These are phyloP conservation scores for Penicillium verhagenii DNA, from an alignment of 495 filamentous ascomycete genomes.

Conservation along the genomic window DNA sequence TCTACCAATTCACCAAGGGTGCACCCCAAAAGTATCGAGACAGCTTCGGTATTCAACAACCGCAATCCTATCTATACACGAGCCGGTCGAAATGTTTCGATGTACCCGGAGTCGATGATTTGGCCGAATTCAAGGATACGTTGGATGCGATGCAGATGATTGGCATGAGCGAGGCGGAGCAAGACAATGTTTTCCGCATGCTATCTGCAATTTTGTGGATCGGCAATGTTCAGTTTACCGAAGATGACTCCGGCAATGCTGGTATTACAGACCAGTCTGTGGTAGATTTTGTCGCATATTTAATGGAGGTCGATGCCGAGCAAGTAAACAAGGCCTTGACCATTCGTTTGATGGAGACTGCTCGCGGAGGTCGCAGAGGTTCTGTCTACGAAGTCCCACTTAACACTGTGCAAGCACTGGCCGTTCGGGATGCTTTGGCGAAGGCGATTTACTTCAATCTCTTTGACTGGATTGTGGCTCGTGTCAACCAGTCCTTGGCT, in stretches of 20 bases:
- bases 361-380: slow-evolving; percentile 74
- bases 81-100: slow-evolving; percentile 91
- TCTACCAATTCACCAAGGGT: slow-evolving; percentile 97
- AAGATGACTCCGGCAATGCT: slow-evolving; percentile 88
- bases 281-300: slow-evolving; percentile 89
- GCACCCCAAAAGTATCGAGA: slow-evolving; percentile 83
- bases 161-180: slow-evolving; percentile 82
- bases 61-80: slow-evolving; percentile 93
- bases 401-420: slow-evolving; percentile 84
- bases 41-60: slow-evolving; percentile 83
- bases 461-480: slow-evolving; percentile 97
- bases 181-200: slow-evolving; percentile 97
- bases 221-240: slow-evolving; percentile 85
- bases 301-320: slow-evolving; percentile 81
- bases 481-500: slow-evolving; percentile 85
- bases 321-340: slow-evolving; percentile 88
- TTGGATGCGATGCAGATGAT: slow-evolving; percentile 93
- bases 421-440: slow-evolving; percentile 89
- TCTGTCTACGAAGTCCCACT: slow-evolving; percentile 89
- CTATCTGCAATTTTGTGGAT: slow-evolving; percentile 91
- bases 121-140: slow-evolving; percentile 87
- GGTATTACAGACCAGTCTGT: slow-evolving; percentile 82
- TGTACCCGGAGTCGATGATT: slow-evolving; percentile 89
- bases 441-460: slow-evolving; percentile 97
- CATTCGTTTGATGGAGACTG: slow-evolving; percentile 83